Evolutionary conservation across 2,329 filamentous ascomycete species (phyloP), one percentile per base, ranked within the genome.

Genomic region (Paracamarosporium sp.): DNA sequence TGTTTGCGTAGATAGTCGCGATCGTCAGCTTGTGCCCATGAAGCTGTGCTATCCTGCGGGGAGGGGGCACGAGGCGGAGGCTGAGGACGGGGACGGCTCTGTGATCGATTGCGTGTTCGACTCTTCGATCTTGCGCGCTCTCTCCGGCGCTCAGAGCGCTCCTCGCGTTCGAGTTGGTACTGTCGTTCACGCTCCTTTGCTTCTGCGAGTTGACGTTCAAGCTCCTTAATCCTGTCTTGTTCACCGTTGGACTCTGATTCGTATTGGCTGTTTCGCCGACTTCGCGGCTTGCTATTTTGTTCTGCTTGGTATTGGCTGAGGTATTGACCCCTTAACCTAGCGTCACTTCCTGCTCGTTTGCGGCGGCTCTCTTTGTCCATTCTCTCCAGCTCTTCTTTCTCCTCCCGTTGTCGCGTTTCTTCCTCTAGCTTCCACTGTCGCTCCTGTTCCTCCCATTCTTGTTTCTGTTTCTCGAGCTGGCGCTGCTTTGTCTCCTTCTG

Each of bases 251-350:
- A 84, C 53, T 82, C 80, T 17, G 71, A 71, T 57, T 77, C 73
- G 66, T 68, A 66, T 70, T 72, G 70, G 60, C 82, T 69, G 65
- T 71, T 73, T 50, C 65, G 73, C 40, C 67, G 74, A 55, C 75
- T 78, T 35, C 70, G 71, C 8, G 75, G 65, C 27, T 71, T 72
- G 48, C 64, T 67, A 8, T 69, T 75, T 71, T 90, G 87, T 64
- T 92, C 88, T 20, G 89, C 87, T 73, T 92, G 90, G 73, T 97
- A 96, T 72, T 97, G 90, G 70, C 91, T 94, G 50, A 96, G 83
- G 67, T 89, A 93, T 71, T 97, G 93, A 2, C 93, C 93, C 59
- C 88, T 89, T 22, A 97, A 81, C 60, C 88, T 86, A 35, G 84
- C 82, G 66, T 93, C 88, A 68, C 86, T 89, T 60, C 80, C 81